Percentiles rank a stretch among this genome's conserved stretches.
These are phyloP conservation scores for Ganoderma leucocontextum DNA, from an alignment of 1,284 basidiomycete genomes.

Conservation along the genomic window DNA sequence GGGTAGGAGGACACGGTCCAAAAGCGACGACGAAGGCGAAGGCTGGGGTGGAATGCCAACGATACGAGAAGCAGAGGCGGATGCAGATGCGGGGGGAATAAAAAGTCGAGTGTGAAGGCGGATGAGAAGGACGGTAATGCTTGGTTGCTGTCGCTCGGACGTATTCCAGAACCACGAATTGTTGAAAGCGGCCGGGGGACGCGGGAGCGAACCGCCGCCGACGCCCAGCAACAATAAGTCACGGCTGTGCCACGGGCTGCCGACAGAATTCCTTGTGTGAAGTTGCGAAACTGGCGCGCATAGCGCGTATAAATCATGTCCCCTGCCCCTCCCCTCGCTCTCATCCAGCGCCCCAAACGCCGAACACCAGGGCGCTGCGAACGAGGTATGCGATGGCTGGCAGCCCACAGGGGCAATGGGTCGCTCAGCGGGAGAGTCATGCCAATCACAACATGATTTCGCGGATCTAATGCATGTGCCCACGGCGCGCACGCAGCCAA, in stretches of 20 bases:
- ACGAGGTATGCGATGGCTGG: neutral
- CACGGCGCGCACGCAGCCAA: neutral
- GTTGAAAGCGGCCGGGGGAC: neutral
- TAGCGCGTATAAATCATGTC: slow-evolving; percentile 3
- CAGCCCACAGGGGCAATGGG: neutral
- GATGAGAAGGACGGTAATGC: neutral
- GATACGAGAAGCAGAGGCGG: neutral
- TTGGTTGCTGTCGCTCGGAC: neutral
- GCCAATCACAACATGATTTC: slow-evolving; percentile 56
- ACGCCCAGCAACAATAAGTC: neutral
- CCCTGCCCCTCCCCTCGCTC: slow-evolving; percentile 8
- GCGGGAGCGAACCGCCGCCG: neutral
- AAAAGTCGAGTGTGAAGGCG: neutral
- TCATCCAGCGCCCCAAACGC: neutral
- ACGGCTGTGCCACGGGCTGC: slow-evolving; percentile 10
- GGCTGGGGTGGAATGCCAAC: neutral
- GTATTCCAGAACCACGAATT: neutral
- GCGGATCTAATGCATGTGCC: slow-evolving; percentile 50
- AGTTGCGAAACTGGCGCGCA: slow-evolving; percentile 2
- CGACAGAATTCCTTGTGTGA: slow-evolving; percentile 4
- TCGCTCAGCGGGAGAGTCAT: neutral
- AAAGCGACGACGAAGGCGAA: neutral
- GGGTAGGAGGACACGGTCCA: neutral
- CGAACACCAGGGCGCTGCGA: neutral
- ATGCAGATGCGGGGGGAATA: neutral